Evolutionary conservation across 805 yeast species (phyloP).

Genomic region (Wickerhamiella dianesei): DNA sequence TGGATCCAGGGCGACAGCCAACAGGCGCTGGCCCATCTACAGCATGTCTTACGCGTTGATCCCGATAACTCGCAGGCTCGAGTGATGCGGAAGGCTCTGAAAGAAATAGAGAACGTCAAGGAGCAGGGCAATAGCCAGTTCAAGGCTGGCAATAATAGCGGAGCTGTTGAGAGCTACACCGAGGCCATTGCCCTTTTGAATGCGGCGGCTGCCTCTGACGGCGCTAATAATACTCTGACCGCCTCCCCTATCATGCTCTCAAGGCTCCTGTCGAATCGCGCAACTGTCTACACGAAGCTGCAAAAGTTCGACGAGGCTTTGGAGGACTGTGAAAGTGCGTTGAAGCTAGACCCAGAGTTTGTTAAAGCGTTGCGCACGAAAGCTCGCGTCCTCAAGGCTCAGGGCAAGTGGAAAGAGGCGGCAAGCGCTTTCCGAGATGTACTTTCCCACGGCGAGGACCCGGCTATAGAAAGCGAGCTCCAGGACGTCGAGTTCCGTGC

Average conservation of each 20-base stretch:
- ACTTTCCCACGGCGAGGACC: slow-evolving; percentile 28
- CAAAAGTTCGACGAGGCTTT: slow-evolving; percentile 73
- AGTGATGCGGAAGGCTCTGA: slow-evolving; percentile 20
- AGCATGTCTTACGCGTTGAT: slow-evolving; percentile 30
- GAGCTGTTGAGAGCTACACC: slow-evolving; percentile 61
- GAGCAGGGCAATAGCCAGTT: slow-evolving; percentile 57
- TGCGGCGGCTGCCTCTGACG: slow-evolving; percentile 35
- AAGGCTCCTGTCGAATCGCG: slow-evolving; percentile 65
- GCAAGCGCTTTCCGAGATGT: slow-evolving; percentile 27
- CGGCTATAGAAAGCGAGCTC: slow-evolving; percentile 25
- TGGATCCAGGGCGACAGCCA: slow-evolving; percentile 28
- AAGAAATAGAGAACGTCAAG: slow-evolving; percentile 25
- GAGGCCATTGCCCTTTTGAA: slow-evolving; percentile 57
- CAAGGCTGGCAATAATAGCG: slow-evolving; percentile 46
- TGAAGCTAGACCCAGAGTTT: slow-evolving; percentile 53
- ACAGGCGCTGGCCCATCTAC: slow-evolving; percentile 27
- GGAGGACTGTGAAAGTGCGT: slow-evolving; percentile 55
- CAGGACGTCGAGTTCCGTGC: slow-evolving; percentile 30
- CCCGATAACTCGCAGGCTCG: slow-evolving; percentile 30
- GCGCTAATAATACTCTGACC: slow-evolving; percentile 5
- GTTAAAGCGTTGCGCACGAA: slow-evolving; percentile 40
- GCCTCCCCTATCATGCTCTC: not conserved
- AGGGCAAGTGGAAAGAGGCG: slow-evolving; percentile 30
- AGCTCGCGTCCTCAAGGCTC: slow-evolving; percentile 29
- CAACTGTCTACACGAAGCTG: slow-evolving; percentile 67